These are phyloP conservation scores for Sphaerulina populicola DNA, from an alignment of 2,329 filamentous ascomycete genomes.

Conservation along the genomic window DNA sequence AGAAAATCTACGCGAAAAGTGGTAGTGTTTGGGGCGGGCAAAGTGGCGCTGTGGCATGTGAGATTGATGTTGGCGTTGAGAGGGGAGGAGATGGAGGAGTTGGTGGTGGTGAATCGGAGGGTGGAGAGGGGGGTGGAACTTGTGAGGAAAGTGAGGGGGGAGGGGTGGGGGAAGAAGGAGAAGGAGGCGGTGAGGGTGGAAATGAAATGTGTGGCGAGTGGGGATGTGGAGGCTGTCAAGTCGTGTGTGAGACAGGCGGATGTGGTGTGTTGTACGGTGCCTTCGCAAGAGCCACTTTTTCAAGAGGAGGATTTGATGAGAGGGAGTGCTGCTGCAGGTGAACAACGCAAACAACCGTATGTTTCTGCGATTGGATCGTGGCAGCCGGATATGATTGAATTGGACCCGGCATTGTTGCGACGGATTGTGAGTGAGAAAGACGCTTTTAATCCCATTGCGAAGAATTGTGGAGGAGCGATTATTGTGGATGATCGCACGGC, in stretches of 20 bases:
- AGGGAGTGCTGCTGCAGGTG: background rate
- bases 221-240: constrained; percentile 16
- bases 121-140: constrained; percentile 7
- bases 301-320: constrained; percentile 21
- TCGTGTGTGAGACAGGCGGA: constrained; percentile 32
- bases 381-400: constrained; percentile 41
- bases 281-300: constrained; percentile 40
- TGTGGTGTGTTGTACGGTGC: constrained; percentile 46
- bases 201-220: constrained; percentile 1
- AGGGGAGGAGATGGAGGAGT: constrained; percentile 29
- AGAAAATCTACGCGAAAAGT: constrained; percentile 28
- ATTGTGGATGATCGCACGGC: constrained; percentile 33
- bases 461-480: constrained; percentile 11
- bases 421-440: constrained; percentile 8
- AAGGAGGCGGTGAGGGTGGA: background rate
- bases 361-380: constrained; percentile 30
- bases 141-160: constrained; percentile 2
- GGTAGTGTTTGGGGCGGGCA: constrained; percentile 44
- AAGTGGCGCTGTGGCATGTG: constrained; percentile 46
- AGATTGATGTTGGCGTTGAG: constrained; percentile 38
- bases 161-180: constrained; percentile 5
- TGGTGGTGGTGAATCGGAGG: constrained; percentile 27
- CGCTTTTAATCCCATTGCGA: background rate
- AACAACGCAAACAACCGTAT: constrained; percentile 16
- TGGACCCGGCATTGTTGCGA: constrained; percentile 40